Evolutionary conservation across 2,329 filamentous ascomycete species (phyloP), one percentile per base, ranked within the genome.

Genomic region (Rutstroemia sp.): DNA sequence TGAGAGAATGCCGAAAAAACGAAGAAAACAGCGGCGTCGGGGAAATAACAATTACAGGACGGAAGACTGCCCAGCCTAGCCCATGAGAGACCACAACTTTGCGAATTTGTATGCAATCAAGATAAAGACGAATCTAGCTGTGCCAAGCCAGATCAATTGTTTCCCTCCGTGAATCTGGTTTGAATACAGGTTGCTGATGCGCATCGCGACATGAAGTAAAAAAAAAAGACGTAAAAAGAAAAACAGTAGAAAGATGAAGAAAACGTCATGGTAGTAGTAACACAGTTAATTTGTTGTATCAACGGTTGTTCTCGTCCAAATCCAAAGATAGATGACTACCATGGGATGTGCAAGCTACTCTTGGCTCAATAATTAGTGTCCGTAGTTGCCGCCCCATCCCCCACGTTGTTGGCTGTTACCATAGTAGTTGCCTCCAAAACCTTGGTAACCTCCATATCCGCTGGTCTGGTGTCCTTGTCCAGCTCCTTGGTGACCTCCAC

Each of bases 361-460:
- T 42, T 38, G 45, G 25, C 9, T 37, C 18, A 23, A 55, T 50
- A 25, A 52, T 56, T 52, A 56, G 38, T 56, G 54, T 56, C 54
- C 54, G 59, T 77, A 78, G 67, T 76, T 77, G 62, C 70, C 71
- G 62, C 75, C 74, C 75, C 75, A 78, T 55, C 75, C 75, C 58
- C 75, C 75, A 48, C 75, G 73, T 56, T 74, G 72, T 56, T 69
- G 67, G 57, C 72, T 72, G 48, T 71, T 73, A 48, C 67, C 66
- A 54, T 70, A 69, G 56, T 73, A 69, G 54, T 67, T 70, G 55
- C 63, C 72, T 47, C 73, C 75, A 69, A 68, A 74, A 69, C 59
- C 74, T 72, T 68, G 76, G 60, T 75, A 74, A 57, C 70, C 73
- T 57, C 68, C 67, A 63, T 71, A 70, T 67, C 77, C 75, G 67